Evolutionary conservation across 2,329 filamentous ascomycete genomes (phyloP).

Genomic region (Colletotrichum musicola): DNA sequence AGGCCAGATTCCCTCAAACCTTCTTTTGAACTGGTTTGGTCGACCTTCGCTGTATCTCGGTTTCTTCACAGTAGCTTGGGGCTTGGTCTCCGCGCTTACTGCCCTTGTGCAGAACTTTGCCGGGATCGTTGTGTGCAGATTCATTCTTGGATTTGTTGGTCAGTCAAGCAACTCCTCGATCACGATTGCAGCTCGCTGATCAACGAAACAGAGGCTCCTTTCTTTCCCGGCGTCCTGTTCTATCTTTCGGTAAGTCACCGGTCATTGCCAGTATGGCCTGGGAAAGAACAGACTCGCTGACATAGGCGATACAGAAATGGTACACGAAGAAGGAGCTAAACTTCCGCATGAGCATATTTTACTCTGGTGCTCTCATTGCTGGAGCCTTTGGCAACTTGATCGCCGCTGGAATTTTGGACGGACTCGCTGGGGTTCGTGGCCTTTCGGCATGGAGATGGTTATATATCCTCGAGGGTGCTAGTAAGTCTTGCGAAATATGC

Average conservation of each 20-base stretch:
- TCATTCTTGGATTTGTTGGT: constrained; percentile 54
- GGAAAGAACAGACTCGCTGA: background rate
- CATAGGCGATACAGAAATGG: constrained; percentile 13
- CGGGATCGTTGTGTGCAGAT: constrained; percentile 51
- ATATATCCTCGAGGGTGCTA: constrained; percentile 59
- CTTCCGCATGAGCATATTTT: constrained; percentile 54
- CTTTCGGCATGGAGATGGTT: constrained; percentile 65
- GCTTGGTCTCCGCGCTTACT: constrained; percentile 43
- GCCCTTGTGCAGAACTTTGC: constrained; percentile 49
- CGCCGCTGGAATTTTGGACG: constrained; percentile 51
- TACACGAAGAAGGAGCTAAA: constrained; percentile 62
- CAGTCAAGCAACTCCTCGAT: background rate
- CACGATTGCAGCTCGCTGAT: too few species aligned
- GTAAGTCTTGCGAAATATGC: background rate
- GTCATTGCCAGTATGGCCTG: background rate
- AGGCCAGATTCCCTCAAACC: constrained; percentile 43
- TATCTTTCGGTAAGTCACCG: constrained; percentile 50
- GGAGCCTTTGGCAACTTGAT: constrained; percentile 49
- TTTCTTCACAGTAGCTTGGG: constrained; percentile 50
- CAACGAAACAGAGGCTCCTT: constrained; percentile 53
- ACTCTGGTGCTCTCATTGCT: constrained; percentile 47
- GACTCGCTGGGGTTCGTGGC: constrained; percentile 56
- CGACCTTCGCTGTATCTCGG: constrained; percentile 48
- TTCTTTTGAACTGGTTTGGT: constrained; percentile 47
- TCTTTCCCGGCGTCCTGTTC: constrained; percentile 61